A percentile compares a stretch with the other conserved stretches of the same genome.
Evolutionary conservation across 2,329 filamentous ascomycete species (phyloP).

Genomic region (Alternaria longipes): DNA sequence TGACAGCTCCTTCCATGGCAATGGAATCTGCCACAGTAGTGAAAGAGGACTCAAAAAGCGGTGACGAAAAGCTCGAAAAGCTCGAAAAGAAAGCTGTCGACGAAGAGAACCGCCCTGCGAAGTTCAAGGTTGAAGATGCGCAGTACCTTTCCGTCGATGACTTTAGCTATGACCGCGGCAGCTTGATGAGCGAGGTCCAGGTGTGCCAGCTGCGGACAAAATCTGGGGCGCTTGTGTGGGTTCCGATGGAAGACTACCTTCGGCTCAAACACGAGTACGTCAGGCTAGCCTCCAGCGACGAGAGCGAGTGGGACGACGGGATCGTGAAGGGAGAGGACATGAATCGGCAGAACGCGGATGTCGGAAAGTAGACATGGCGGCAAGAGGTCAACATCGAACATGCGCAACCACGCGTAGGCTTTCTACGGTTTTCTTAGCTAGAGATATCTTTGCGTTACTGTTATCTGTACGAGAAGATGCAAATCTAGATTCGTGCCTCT

Average conservation of each 20-base stretch:
- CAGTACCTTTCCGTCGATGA: background rate
- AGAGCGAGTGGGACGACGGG: conserved; percentile 2
- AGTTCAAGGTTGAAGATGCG: background rate
- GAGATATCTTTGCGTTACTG: background rate
- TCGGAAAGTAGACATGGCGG: conserved; percentile 7
- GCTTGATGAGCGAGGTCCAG: background rate
- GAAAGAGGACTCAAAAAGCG: background rate
- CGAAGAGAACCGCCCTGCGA: background rate
- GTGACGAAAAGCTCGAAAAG: background rate
- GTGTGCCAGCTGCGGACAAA: background rate
- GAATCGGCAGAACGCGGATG: conserved; percentile 12
- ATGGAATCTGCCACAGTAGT: background rate
- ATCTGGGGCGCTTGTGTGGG: background rate
- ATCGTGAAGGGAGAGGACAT: conserved; percentile 10
- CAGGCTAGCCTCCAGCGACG: background rate
- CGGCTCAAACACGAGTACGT: background rate
- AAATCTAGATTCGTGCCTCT: background rate
- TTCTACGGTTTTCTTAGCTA: background rate
- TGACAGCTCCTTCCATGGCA: background rate
- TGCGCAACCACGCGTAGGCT: background rate
- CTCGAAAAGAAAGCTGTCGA: background rate
- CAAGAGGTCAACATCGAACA: conserved; percentile 1
- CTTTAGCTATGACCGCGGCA: background rate
- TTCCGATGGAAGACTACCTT: background rate
- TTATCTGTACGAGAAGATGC: background rate